These are phyloP conservation scores for Podila epigama DNA, from an alignment of 192 early-diverging fungal genomes.

Conservation along the genomic window DNA sequence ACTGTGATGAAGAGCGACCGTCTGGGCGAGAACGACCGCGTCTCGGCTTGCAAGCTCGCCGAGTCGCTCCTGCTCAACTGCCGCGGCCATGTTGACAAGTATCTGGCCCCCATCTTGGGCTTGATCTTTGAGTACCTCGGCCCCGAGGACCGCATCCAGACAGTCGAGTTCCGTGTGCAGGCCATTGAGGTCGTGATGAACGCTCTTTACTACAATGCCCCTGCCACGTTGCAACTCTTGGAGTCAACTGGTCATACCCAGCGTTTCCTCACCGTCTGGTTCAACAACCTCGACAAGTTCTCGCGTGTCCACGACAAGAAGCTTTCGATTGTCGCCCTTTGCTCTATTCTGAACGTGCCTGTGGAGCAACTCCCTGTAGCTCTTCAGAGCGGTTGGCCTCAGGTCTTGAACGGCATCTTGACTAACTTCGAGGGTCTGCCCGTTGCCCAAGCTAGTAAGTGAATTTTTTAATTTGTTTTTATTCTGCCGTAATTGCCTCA, in stretches of 20 bases:
- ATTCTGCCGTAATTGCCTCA: background rate
- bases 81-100: constrained; percentile 82
- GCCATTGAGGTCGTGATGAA: constrained; percentile 86
- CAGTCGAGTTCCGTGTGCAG: constrained; percentile 74
- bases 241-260: constrained; percentile 81
- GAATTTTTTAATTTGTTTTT: background rate
- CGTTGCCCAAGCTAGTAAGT: constrained; percentile 67
- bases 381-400: constrained; percentile 76
- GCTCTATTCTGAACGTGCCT: constrained; percentile 76
- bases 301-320: constrained; percentile 94
- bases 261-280: constrained; percentile 83
- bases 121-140: constrained; percentile 72
- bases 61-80: constrained; percentile 88
- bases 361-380: constrained; percentile 71
- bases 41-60: constrained; percentile 83
- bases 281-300: constrained; percentile 75
- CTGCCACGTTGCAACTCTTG: constrained; percentile 74
- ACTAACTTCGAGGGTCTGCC: constrained; percentile 80
- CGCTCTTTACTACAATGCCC: constrained; percentile 87
- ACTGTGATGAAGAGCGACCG: constrained; percentile 83
- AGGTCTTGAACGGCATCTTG: constrained; percentile 76
- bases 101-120: constrained; percentile 74
- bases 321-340: constrained; percentile 84
- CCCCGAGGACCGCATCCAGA: constrained; percentile 67
- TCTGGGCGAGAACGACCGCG: constrained; percentile 79